Evolutionary conservation across 176 grass and related monocot species (phyloP).

Genomic region (Ampelocalamus luodianensis): DNA sequence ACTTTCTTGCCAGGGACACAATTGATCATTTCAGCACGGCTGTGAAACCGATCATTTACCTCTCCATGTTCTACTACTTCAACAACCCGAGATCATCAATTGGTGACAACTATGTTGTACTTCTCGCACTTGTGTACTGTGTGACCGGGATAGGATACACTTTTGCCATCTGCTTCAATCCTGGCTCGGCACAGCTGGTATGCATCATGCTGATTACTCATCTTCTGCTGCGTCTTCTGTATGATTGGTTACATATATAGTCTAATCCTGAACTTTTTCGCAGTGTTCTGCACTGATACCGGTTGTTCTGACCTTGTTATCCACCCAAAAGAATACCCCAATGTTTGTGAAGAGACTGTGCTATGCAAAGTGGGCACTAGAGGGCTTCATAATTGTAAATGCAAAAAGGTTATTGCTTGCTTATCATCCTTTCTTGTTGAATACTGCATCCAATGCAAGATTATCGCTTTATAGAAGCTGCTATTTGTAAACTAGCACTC

Average conservation of each 20-base stretch:
- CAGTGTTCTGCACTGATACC: slow-evolving; percentile 85
- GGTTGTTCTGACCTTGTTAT: slow-evolving; percentile 73
- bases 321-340: slow-evolving; percentile 64
- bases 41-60: slow-evolving; percentile 81
- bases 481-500: not conserved
- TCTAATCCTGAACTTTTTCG: slow-evolving; percentile 25
- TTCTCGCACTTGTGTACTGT: slow-evolving; percentile 81
- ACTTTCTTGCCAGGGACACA: slow-evolving; percentile 81
- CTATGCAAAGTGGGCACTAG: slow-evolving; percentile 86
- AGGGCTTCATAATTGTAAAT: slow-evolving; percentile 82
- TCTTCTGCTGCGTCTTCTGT: not conserved
- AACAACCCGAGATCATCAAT: slow-evolving; percentile 81
- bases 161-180: slow-evolving; percentile 78
- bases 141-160: slow-evolving; percentile 87
- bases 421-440: not conserved
- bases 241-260: not conserved
- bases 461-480: not conserved
- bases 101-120: slow-evolving; percentile 56
- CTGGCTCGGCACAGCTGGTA: slow-evolving; percentile 83
- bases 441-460: not conserved
- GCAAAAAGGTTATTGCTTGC: slow-evolving; percentile 56
- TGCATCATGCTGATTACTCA: not conserved
- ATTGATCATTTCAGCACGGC: slow-evolving; percentile 80
- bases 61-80: slow-evolving; percentile 96
- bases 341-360: slow-evolving; percentile 56